phyloP scores from a whole-genome alignment of 805 yeast genomes.

The Ogataea ganodermae region DNA sequence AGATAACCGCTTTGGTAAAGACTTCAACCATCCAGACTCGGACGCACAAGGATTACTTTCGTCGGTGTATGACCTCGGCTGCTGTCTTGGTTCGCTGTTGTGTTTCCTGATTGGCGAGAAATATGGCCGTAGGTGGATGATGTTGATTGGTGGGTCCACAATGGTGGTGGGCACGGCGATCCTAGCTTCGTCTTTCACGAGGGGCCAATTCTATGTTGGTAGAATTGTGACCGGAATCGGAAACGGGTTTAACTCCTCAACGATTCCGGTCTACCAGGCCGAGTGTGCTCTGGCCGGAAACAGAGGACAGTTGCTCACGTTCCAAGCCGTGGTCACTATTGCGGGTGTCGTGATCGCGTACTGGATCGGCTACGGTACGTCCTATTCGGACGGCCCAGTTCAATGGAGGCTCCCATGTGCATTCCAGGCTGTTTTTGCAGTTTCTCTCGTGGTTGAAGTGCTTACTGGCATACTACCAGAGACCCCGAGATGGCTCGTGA shows the following conservation, averaged over 20 bases:
- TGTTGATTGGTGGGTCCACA: constrained; percentile 38
- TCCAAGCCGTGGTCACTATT: constrained; percentile 41
- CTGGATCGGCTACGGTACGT: constrained; percentile 46
- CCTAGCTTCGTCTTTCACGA: constrained; percentile 35
- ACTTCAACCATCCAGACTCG: constrained; percentile 14
- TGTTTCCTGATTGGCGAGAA: constrained; percentile 31
- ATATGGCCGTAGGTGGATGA: constrained; percentile 43
- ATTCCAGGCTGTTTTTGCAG: constrained; percentile 45
- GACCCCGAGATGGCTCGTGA: constrained; percentile 59
- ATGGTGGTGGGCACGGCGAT: constrained; percentile 38
- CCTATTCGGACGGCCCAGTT: constrained; percentile 38
- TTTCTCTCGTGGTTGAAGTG: constrained; percentile 33
- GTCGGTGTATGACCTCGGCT: constrained; percentile 47
- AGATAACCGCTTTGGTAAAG: constrained; percentile 18
- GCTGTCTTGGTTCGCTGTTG: constrained; percentile 42
- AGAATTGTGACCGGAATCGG: constrained; percentile 48
- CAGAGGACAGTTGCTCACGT: constrained; percentile 41
- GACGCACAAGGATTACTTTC: constrained; percentile 43
- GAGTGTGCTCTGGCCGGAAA: constrained; percentile 42
- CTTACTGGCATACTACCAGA: constrained; percentile 40
- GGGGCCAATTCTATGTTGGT: constrained; percentile 46
- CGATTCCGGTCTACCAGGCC: constrained; percentile 49
- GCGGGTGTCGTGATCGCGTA: constrained; percentile 46
- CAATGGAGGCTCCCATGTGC: constrained; percentile 51
- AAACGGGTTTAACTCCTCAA: constrained; percentile 46